A percentile compares a stretch with the other conserved stretches of the same genome.
Conservation (phyloP, 208 protist species). For the Acanthamoeba royreba region DNA sequence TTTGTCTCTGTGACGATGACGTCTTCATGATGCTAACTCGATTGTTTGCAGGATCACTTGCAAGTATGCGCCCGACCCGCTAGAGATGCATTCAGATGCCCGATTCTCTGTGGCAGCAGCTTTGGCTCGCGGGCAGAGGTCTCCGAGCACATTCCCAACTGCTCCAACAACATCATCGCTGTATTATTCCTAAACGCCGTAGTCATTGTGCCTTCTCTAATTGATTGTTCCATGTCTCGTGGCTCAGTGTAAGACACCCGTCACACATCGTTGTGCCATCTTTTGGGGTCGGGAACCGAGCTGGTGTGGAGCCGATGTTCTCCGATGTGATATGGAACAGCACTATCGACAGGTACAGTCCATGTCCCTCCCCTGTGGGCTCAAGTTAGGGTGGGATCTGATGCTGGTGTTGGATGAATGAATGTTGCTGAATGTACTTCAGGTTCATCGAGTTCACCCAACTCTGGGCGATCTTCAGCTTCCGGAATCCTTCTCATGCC, state of each 20-base stretch:
- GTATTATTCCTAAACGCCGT: not conserved
- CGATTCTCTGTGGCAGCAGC: not conserved
- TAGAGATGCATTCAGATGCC: not conserved
- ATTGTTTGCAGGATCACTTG: not conserved
- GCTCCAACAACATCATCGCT: not conserved
- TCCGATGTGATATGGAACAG: not conserved
- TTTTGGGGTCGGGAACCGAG: not conserved
- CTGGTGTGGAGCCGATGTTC: not conserved
- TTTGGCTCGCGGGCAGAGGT: not conserved
- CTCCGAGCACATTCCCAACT: not conserved
- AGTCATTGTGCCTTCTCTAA: not conserved
- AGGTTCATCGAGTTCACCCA: not conserved
- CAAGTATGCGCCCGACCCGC: not conserved
- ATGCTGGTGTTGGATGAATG: not conserved
- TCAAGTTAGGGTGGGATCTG: not conserved
- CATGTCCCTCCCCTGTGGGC: not conserved
- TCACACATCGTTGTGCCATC: not conserved
- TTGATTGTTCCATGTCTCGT: not conserved
- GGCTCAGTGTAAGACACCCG: not conserved
- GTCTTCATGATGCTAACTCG: not conserved
- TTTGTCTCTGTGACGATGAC: not conserved
- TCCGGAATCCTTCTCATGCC: not conserved
- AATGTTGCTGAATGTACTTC: not conserved
- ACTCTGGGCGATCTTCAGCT: not conserved
- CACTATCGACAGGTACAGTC: not conserved